Evolutionary conservation across 176 grass and related monocot species (phyloP).

Genomic region (Aegilops umbellulata): DNA sequence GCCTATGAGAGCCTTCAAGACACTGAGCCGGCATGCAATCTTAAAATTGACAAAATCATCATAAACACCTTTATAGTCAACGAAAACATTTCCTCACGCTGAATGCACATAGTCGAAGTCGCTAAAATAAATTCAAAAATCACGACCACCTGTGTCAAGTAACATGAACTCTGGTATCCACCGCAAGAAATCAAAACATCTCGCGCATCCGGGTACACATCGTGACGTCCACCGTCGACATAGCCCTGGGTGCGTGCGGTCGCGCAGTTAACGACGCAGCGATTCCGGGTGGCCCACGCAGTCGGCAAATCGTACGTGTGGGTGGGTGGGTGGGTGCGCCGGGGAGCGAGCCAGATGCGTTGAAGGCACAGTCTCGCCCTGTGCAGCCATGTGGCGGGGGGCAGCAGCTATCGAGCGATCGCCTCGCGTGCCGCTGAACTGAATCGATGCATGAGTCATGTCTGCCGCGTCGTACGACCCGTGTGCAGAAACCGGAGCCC

Average conservation of each 20-base stretch:
- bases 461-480: constrained; percentile 32
- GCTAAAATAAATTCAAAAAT: no score
- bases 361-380: not conserved
- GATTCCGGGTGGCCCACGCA: not conserved
- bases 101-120: no score
- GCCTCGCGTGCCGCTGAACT: constrained; percentile 17
- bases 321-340: not conserved
- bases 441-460: constrained; percentile 20
- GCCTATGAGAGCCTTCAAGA: no score
- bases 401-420: not conserved
- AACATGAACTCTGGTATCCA: no score
- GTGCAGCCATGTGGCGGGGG: constrained; percentile 26
- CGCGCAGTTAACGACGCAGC: not conserved
- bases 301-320: constrained; percentile 7
- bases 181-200: no score
- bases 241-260: not conserved
- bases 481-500: constrained; percentile 11
- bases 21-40: no score
- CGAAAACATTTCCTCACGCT: no score
- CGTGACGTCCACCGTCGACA: no score
- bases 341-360: not conserved
- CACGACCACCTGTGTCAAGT: no score
- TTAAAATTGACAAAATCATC: no score
- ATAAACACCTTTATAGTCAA: no score
- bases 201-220: no score